Evolutionary conservation across 2,329 filamentous ascomycete genomes (phyloP).

Genomic region (Pseudopithomyces chartarum): DNA sequence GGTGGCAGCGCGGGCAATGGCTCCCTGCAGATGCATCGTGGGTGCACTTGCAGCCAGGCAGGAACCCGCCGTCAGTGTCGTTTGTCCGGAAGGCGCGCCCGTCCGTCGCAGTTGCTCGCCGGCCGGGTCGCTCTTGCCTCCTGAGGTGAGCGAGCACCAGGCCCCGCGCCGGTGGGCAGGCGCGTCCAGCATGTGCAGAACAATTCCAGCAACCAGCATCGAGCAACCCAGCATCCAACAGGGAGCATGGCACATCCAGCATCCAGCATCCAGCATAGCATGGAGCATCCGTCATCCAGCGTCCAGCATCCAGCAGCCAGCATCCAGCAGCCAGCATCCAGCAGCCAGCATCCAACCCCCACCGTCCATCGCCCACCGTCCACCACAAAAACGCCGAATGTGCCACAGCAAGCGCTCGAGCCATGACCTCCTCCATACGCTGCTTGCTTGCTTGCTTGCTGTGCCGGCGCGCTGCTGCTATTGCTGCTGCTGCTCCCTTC

Average conservation of each 20-base stretch:
- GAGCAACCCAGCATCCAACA: too few relatives aligned
- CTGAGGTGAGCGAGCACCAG: background rate
- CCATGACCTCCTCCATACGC: background rate
- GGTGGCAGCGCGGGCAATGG: background rate
- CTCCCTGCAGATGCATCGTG: background rate
- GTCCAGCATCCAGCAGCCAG: too few relatives aligned
- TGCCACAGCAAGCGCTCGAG: slow-evolving; percentile 2
- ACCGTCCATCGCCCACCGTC: too few relatives aligned
- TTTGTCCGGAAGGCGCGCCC: slow-evolving; percentile 8
- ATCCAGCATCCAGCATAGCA: too few relatives aligned
- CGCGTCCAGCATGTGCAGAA: background rate
- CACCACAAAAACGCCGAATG: slow-evolving; percentile 8
- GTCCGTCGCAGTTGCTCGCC: background rate
- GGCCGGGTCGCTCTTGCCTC: background rate
- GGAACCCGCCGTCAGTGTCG: slow-evolving; percentile 3
- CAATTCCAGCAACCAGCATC: too few relatives aligned
- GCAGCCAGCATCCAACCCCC: too few relatives aligned
- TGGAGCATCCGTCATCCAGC: too few relatives aligned
- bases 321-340: too few relatives aligned
- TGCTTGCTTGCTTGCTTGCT: slow-evolving; percentile 9
- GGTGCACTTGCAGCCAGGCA: background rate
- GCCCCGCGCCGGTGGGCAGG: background rate
- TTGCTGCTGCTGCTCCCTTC: background rate
- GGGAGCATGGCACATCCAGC: too few relatives aligned
- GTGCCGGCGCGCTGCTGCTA: slow-evolving; percentile 22